These are phyloP conservation scores for Vitis hybrid DNA, from an alignment of 177 flowering plant genomes.

Conservation along the genomic window DNA sequence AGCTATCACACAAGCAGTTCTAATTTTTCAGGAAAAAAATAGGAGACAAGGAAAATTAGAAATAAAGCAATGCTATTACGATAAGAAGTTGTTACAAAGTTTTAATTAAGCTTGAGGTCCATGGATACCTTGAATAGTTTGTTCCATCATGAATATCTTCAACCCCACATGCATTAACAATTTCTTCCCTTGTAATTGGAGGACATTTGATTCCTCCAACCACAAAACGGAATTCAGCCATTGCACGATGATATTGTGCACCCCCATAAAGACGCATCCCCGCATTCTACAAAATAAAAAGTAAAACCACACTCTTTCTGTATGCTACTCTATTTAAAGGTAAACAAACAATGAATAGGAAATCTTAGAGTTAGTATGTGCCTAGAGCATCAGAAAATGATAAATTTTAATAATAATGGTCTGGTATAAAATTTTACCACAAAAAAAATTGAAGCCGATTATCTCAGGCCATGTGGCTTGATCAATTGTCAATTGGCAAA, in stretches of 20 bases:
- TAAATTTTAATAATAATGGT: not conserved
- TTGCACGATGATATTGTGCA: conserved; percentile 98
- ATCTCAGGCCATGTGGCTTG: not conserved
- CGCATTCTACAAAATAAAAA: conserved; percentile 65
- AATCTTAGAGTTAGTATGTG: not conserved
- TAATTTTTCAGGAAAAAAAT: conserved; percentile 21
- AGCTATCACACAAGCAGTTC: conserved; percentile 97
- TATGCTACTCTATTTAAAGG: not conserved
- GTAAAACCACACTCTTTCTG: not conserved
- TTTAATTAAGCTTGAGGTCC: not conserved
- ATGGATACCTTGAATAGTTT: conserved; percentile 79
- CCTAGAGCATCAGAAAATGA: not conserved
- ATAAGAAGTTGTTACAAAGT: not conserved
- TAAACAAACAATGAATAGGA: too few relatives aligned
- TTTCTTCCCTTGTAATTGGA: conserved; percentile 91
- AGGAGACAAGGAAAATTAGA: not conserved
- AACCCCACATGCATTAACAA: conserved; percentile 99
- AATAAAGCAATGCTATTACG: not conserved
- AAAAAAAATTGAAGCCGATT: not conserved
- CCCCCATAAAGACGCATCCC: conserved; percentile 99
- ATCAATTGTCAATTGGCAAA: not conserved
- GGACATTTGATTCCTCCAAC: conserved; percentile 97
- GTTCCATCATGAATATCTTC: conserved; percentile 99
- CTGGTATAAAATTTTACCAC: not conserved
- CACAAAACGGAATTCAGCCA: conserved; percentile 99